phyloP scores from a whole-genome alignment of 78 protist genomes.

The Cavenderia fasciculata region DNA sequence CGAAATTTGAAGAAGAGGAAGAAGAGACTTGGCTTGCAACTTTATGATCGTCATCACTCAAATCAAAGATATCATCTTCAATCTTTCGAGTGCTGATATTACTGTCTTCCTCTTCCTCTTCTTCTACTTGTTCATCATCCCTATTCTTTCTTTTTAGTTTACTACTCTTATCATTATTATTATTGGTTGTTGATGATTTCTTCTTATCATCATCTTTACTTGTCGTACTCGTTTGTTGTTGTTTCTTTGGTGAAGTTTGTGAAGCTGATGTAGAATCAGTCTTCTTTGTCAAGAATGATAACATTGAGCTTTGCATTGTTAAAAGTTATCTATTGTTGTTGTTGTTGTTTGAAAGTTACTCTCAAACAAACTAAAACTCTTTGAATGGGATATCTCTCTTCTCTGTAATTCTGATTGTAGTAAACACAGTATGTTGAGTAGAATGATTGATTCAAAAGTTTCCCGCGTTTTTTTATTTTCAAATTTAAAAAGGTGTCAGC shows the following conservation, averaged over 20 bases:
- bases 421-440: too few species aligned
- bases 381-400: too few species aligned
- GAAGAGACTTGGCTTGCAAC: neutral
- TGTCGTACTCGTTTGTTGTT: neutral
- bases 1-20: too few species aligned
- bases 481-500: too few species aligned
- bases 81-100: too few species aligned
- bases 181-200: neutral
- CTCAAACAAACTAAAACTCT: too few species aligned
- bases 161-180: slow-evolving; percentile 4
- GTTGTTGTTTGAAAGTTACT: too few species aligned
- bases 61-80: slow-evolving; percentile 10
- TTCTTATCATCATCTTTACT: neutral
- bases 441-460: too few species aligned
- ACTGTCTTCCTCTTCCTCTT: too few species aligned
- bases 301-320: slow-evolving; percentile 33
- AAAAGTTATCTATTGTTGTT: too few species aligned
- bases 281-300: neutral
- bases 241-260: neutral
- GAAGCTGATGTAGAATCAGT: neutral
- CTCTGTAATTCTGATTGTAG: too few species aligned
- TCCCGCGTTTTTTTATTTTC: too few species aligned
- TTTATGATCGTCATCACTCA: slow-evolving; percentile 19
- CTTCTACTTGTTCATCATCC: neutral
- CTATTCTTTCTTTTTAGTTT: neutral